Percentiles rank a stretch among this genome's conserved stretches.
Evolutionary conservation across 2,329 filamentous ascomycete genomes (phyloP).

Genomic region (Sarocladium oryzae): DNA sequence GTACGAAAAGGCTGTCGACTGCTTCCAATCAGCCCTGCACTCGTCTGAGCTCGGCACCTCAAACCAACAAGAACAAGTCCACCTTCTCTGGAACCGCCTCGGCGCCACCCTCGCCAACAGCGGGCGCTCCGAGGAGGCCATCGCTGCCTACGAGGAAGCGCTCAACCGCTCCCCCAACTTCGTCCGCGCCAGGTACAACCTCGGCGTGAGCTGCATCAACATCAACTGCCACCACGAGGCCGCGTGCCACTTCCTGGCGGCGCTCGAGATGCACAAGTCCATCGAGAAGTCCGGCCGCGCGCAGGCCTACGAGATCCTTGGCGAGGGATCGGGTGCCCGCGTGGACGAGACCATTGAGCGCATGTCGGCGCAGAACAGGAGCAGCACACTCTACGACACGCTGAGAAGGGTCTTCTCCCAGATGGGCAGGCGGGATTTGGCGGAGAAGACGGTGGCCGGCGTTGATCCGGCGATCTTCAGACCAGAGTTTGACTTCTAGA

Average conservation of each 20-base stretch:
- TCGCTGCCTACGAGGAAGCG: conserved; percentile 91
- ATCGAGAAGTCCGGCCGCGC: conserved; percentile 81
- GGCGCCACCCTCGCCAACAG: conserved; percentile 94
- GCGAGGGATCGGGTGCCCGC: conserved; percentile 35
- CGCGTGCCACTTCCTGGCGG: conserved; percentile 84
- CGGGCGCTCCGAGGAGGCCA: conserved; percentile 89
- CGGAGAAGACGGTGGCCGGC: conserved; percentile 78
- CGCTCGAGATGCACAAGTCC: conserved; percentile 90
- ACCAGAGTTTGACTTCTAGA: conserved; percentile 78
- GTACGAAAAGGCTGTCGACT: conserved; percentile 97
- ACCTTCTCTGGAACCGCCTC: conserved; percentile 94
- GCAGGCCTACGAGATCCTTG: conserved; percentile 76
- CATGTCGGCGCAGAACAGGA: conserved; percentile 91
- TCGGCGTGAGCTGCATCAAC: conserved; percentile 95
- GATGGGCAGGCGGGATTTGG: conserved; percentile 85
- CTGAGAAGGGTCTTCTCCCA: conserved; percentile 89
- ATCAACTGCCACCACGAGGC: conserved; percentile 93
- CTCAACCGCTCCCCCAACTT: conserved; percentile 90
- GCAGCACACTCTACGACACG: conserved; percentile 95
- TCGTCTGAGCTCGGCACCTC: conserved; percentile 76
- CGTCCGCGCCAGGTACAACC: conserved; percentile 91
- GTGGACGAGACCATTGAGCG: conserved; percentile 71
- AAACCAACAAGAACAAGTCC: conserved; percentile 80
- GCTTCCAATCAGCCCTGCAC: conserved; percentile 87
- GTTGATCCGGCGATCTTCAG: conserved; percentile 89